These are phyloP conservation scores for Globisporangium cylindrosporum DNA, from an alignment of 352 stramenopile genomes.

Conservation along the genomic window DNA sequence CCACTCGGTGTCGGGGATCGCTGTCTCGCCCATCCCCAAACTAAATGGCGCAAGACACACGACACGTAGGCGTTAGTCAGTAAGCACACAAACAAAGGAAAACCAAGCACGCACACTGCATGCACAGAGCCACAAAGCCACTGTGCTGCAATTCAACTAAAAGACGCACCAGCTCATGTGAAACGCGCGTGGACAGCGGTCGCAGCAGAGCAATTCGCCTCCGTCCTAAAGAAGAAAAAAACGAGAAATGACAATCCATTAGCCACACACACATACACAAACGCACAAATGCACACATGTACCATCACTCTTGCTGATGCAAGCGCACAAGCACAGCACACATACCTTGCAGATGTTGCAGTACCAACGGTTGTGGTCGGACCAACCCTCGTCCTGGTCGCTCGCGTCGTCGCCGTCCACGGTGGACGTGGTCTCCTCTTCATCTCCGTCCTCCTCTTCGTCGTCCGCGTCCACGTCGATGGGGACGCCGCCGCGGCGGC, in stretches of 20 bases:
- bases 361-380: constrained; percentile 88
- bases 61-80: background rate
- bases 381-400: constrained; percentile 61
- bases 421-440: constrained; percentile 23
- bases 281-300: background rate
- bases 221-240: constrained; percentile 31
- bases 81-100: constrained; percentile 1
- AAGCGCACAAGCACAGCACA: background rate
- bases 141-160: too few relatives aligned
- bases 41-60: constrained; percentile 24
- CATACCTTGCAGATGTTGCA: constrained; percentile 86
- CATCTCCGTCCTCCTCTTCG: constrained; percentile 20
- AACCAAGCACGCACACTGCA: too few relatives aligned
- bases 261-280: background rate
- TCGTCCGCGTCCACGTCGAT: constrained; percentile 32
- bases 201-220: constrained; percentile 89
- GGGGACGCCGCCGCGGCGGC: constrained; percentile 12
- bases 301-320: background rate
- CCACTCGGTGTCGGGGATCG: constrained; percentile 83
- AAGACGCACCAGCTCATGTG: constrained; percentile 81
- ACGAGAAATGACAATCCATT: background rate
- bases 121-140: too few relatives aligned
- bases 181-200: constrained; percentile 91
- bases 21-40: constrained; percentile 72
- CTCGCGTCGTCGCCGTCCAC: constrained; percentile 37